Evolutionary conservation across 148 eudicot species (phyloP), one percentile per base, ranked within the genome.

Genomic region (Amaranthus hypochondriacus): DNA sequence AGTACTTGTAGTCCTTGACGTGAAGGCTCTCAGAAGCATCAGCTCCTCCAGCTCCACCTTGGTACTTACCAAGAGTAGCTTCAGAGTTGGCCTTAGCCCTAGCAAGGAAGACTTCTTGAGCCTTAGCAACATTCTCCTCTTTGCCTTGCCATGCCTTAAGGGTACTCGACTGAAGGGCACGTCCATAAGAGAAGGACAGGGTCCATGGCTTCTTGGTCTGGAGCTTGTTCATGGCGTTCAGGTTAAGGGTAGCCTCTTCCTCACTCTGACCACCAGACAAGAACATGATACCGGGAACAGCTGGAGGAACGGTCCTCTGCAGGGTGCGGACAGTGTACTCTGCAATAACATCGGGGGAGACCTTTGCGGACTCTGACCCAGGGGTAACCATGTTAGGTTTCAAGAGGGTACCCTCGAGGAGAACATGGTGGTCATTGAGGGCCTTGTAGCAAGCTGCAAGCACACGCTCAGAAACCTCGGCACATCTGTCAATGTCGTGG

Each of bases 341-440:
- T 0, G 98, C 98, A 9, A 92, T 76, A 10, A 89, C 96, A 68
- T 92, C 93, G 0, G 90, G 90, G 14, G 93, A 81, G 3, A 87
- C 96, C 92, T 92, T 92, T 62, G 84, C 71, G 54, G 86, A 51
- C 8, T 92, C 97, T 0, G 97, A 90, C 2, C 97, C 97, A 0
- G 97, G 97, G 62, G 97, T 92, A 5, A 92, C 97, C 97, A 92
- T 92, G 93, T 92, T 92, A 59, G 97, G 97, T 78, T 92, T 92
- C 87, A 92, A 82, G 2, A 92, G 73, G 44, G 96, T 87, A 12
- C 97, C 98, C 83, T 94, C 98, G 0, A 94, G 89, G 49, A 92
- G 88, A 60, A 92, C 98, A 8, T 90, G 90, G 88, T 92, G 96
- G 79, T 92, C 98, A 5, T 92, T 92, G 13, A 92, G 87, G 28